Evolutionary conservation across 75 land plant species (phyloP), one percentile per base, ranked within the genome.

Genomic region (Picea glauca): DNA sequence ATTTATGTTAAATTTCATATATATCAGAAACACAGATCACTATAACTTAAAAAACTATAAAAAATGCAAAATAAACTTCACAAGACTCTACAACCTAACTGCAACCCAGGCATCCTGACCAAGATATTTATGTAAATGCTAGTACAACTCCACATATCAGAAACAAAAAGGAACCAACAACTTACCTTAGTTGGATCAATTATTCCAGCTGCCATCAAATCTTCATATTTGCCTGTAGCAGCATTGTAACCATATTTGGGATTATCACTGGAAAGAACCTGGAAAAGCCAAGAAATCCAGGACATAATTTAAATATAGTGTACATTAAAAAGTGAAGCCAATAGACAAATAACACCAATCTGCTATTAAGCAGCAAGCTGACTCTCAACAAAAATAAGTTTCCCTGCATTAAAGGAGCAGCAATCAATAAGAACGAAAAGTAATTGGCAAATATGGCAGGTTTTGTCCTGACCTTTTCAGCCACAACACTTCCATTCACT

Each of bases 151-250:
- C 11, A 50, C 80, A 76, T 50, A 74, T 50, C 30, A 20, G 6
- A 17, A 43, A 17, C 40, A 9, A 50, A 1, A 50, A 50, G 56
- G 56, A 50, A 50, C 56, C 56, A 50, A 1, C 56, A 9, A 1
- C 56, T 9, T 50, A 50, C 56, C 98, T 92, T 95, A 2, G 93
- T 86, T 1, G 95, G 98, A 80, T 95, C 95, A 68, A 95, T 95
- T 31, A 94, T 93, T 59, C 98, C 95, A 80, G 91, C 98, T 60
- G 86, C 91, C 98, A 94, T 92, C 33, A 94, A 77, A 83, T 94
- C 95, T 81, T 92, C 98, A 58, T 92, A 92, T 3, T 81, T 81
- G 13, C 98, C 95, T 58, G 95, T 90, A 6, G 98, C 95, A 76
- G 94, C 95, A 87, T 90, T 94, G 81, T 90, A 94, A 66, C 97